Evolutionary conservation across 169 alveolate genomes (phyloP), one percentile per base, ranked within the genome.

Genomic region (Eimeria praecox): DNA sequence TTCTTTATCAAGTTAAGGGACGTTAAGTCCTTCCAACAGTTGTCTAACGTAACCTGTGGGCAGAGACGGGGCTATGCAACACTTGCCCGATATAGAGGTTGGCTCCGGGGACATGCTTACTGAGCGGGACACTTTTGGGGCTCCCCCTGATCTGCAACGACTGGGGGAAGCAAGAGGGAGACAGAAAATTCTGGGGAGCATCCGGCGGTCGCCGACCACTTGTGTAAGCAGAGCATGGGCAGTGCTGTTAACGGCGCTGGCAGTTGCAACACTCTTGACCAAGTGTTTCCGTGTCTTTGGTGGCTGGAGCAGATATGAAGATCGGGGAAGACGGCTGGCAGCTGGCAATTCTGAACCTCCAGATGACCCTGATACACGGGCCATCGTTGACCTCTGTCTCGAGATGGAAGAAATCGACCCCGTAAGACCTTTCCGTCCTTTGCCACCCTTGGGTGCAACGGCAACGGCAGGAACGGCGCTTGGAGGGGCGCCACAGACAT

Each of bases 251-350:
- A 33, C 78, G 46, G 78, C 78, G 2, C 44, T 69, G 46, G 78
- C 78, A 69, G 78, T 69, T 69, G 78, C 78, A 46, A 69, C 78
- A 46, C 78, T 69, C 27, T 69, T 69, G 78, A 30, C 27, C 14
- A n/a, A 33, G 24, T 69, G 78, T 46, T 69, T 69, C 46, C 78
- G 14, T 33, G 10, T 33, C 78, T 10, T 10, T 30, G 78, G 14
- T 5, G 14, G 44, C 46, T 69, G 46, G 78, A 69, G 46, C 27
- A 69, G 14, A 12, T 33, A 69, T 69, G 46, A 12, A 30, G 46
- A 9, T 30, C 46, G 46, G 27, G 33, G 27, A 24, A 69, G 78
- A 12, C 46, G 78, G 46, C 46, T 69, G 46, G 42, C 78, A 69
- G 14, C 27, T 33, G 78, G 46, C 4, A 0, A 3, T 20, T 4